Evolutionary conservation across 78 protist genomes (phyloP).

Genomic region (Isochrysis galbana): DNA sequence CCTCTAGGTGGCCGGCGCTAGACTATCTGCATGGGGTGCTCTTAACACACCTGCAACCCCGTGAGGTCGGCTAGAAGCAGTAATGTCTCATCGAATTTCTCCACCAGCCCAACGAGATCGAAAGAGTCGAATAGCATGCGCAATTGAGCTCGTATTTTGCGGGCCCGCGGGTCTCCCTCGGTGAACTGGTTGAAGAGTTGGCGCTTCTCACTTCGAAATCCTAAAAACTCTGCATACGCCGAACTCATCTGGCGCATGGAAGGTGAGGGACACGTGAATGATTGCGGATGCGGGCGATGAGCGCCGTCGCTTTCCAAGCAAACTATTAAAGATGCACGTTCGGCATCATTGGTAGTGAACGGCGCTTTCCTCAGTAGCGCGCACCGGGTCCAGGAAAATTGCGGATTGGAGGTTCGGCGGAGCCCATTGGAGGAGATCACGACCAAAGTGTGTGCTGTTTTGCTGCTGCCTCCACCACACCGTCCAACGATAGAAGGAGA

Average conservation of each 20-base stretch:
- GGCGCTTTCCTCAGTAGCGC: no score
- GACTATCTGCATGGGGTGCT: no score
- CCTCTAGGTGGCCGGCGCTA: no score
- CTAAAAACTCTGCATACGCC: not conserved
- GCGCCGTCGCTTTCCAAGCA: no score
- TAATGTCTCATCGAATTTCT: not conserved
- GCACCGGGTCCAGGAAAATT: not conserved
- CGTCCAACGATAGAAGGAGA: slow-evolving; percentile 21
- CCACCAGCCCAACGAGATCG: slow-evolving; percentile 5
- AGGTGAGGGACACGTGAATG: no score
- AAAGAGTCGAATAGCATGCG: not conserved
- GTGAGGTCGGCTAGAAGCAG: not conserved
- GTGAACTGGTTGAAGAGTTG: not conserved
- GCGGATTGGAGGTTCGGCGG: slow-evolving; percentile 4
- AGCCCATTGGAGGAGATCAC: not conserved
- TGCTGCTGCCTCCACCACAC: not conserved
- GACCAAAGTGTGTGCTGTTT: not conserved
- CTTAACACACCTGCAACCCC: not conserved
- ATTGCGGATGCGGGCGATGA: no score
- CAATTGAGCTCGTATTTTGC: not conserved
- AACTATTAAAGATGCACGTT: no score
- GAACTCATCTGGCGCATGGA: no score
- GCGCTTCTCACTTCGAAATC: not conserved
- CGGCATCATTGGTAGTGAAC: no score
- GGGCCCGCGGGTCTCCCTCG: not conserved